phyloP scores from a whole-genome alignment of 202 grass and related monocot genomes.

The Saccharum hybrid region DNA sequence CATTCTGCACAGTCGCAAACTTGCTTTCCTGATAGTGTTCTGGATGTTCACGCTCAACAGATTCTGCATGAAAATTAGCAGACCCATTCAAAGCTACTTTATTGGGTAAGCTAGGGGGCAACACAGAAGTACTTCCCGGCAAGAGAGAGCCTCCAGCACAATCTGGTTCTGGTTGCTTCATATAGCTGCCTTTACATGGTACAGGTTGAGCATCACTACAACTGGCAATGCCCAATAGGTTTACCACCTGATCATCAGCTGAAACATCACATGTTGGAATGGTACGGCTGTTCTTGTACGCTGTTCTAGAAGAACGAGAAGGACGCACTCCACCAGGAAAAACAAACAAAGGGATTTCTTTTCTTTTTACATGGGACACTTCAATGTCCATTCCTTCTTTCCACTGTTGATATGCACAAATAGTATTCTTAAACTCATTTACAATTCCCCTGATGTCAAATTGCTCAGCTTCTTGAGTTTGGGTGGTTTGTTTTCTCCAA shows the following conservation, averaged over 20 bases:
- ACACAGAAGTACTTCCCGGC: constrained; percentile 23
- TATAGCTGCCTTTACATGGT: constrained; percentile 31
- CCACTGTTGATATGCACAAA: constrained; percentile 46
- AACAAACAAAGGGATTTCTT: constrained; percentile 44
- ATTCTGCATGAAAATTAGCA: constrained; percentile 39
- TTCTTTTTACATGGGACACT: constrained; percentile 56
- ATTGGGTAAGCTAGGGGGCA: constrained; percentile 22
- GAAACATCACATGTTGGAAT: constrained; percentile 48
- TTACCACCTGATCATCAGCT: constrained; percentile 48
- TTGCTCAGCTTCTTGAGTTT: constrained; percentile 70
- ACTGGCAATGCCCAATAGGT: constrained; percentile 34
- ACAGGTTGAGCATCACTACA: constrained; percentile 29
- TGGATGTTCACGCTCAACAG: constrained; percentile 42
- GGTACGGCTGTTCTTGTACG: constrained; percentile 31
- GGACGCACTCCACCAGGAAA: constrained; percentile 54
- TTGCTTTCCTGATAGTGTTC: constrained; percentile 27
- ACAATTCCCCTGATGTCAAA: constrained; percentile 91
- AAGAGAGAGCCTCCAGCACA: constrained; percentile 36
- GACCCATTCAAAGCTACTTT: constrained; percentile 46
- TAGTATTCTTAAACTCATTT: constrained; percentile 75
- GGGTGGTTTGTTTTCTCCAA: constrained; percentile 64
- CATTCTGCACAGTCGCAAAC: constrained; percentile 35
- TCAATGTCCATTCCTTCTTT: constrained; percentile 88
- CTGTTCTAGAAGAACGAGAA: constrained; percentile 54
- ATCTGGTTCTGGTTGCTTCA: constrained; percentile 25